phyloP scores from a whole-genome alignment of 805 yeast genomes.

The Cephaloascus albidus region DNA sequence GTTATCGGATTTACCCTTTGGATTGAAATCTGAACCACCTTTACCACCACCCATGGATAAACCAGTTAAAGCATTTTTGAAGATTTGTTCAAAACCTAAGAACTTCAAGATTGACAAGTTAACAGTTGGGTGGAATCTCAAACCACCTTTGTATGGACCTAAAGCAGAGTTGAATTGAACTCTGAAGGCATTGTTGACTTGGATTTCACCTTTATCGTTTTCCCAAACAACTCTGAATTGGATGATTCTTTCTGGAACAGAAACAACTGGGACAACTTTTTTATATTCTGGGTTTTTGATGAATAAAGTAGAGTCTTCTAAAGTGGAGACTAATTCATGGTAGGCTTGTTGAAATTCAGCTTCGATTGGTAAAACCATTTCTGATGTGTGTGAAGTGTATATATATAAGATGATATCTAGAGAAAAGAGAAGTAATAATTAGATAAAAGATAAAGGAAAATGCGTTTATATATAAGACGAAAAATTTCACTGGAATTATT shows the following conservation, averaged over 20 bases:
- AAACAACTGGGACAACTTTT: constrained; percentile 80
- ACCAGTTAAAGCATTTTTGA: constrained; percentile 97
- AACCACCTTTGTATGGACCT: constrained; percentile 99
- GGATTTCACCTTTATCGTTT: constrained; percentile 83
- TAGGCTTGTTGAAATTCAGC: constrained; percentile 99
- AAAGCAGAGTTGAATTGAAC: constrained; percentile 97
- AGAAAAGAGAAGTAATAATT: too few relatives aligned
- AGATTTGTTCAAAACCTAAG: constrained; percentile 96
- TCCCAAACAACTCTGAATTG: constrained; percentile 99
- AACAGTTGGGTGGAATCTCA: constrained; percentile 95
- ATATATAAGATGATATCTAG: background rate
- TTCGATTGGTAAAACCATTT: constrained; percentile 80
- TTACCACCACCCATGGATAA: constrained; percentile 98
- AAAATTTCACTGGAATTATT: too few relatives aligned
- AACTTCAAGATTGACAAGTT: constrained; percentile 92
- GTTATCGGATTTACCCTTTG: constrained; percentile 85
- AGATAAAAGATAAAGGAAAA: too few relatives aligned
- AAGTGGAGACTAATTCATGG: constrained; percentile 82
- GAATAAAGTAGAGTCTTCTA: constrained; percentile 87
- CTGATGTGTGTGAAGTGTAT: constrained; percentile 6
- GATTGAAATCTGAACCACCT: constrained; percentile 98
- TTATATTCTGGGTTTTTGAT: constrained; percentile 82
- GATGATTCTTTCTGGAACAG: constrained; percentile 91
- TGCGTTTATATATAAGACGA: too few relatives aligned
- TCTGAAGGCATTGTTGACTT: constrained; percentile 96